Evolutionary conservation across 176 grass and related monocot genomes (phyloP), one percentile per base, ranked within the genome.

Genomic region (Carex myosuroides): DNA sequence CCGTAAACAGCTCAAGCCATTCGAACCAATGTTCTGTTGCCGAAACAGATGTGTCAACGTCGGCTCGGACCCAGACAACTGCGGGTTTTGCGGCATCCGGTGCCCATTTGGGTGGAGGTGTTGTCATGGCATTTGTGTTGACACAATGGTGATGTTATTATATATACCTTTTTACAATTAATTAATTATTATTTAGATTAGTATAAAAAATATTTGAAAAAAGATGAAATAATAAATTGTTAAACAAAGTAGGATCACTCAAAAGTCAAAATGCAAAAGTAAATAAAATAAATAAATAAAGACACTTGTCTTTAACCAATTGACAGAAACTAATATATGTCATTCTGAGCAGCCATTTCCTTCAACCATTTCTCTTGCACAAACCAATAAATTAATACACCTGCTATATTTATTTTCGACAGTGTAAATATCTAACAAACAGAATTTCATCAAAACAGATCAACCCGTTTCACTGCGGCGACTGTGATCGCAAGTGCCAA

Each of bases 91-190:
- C 44, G 61, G 85, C 24, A 69, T 86, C 44, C 30, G 44, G 6
- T 86, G 85, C 21, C 85, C 75, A 6, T 80, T 80, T 79, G 26
- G 41, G 20, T 81, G 85, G 85, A 86, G 11, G 18, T 86, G 85
- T 56, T 86, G 75, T 56, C 8, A 24, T 6, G 85, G 85, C 20
- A n/a, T 81, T 67, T 86, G 85, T 56, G 52, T 79, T 39, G 77
- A 86, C 42, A 24, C 76, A 11, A 86, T 79, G 85, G 60, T 71
- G 16, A 83, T 69, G 13, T 83, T 68, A 48, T 83, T 68, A 48
- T 82, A 67, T 50, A 75, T 70, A 5, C 37, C 10, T 37, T 64
- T 64, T 64, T 64, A 16, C 24, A 57, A 78, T 32, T 32, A 52
- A 75, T 75, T 53, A 70, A 48, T 9, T 50, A 73, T 9, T 50